Evolutionary conservation across 352 stramenopile species (phyloP).

Genomic region (Plasmopara viticola): DNA sequence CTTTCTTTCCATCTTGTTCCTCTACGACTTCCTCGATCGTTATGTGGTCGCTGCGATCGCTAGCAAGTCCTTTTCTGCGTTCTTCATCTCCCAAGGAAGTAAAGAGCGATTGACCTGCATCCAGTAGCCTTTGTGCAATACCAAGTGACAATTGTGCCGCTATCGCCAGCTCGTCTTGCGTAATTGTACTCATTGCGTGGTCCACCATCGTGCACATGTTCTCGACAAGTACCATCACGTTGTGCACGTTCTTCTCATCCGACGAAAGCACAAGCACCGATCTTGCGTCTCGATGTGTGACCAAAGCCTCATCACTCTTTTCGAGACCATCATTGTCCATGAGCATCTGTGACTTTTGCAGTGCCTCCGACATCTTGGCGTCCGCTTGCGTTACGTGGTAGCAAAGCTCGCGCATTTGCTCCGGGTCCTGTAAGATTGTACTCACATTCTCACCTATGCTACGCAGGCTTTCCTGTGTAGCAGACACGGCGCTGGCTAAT

Average conservation of each 20-base stretch:
- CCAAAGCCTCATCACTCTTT: constrained; percentile 8
- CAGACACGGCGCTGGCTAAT: constrained; percentile 46
- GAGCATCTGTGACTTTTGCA: constrained; percentile 21
- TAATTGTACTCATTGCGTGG: constrained; percentile 66
- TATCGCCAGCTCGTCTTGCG: constrained; percentile 57
- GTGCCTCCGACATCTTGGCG: constrained; percentile 38
- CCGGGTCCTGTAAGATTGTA: constrained; percentile 53
- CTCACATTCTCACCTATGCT: constrained; percentile 46
- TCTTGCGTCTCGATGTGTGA: not conserved
- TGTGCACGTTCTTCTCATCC: constrained; percentile 65
- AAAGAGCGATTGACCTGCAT: constrained; percentile 64
- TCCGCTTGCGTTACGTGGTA: constrained; percentile 47
- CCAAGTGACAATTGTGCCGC: constrained; percentile 64
- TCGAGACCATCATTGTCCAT: constrained; percentile 11
- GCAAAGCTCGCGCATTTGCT: constrained; percentile 52
- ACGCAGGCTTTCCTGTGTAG: constrained; percentile 61
- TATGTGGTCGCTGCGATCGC: constrained; percentile 47
- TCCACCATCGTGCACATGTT: constrained; percentile 74
- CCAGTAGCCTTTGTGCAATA: constrained; percentile 67
- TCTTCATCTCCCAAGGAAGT: constrained; percentile 68
- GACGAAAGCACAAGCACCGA: constrained; percentile 19
- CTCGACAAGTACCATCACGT: constrained; percentile 67
- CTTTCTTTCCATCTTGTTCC: constrained; percentile 14
- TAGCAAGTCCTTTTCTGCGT: constrained; percentile 21
- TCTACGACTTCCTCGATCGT: constrained; percentile 66